Base-by-base conservation (phyloP, 257 asterid species). In the Rhazya stricta region DNA sequence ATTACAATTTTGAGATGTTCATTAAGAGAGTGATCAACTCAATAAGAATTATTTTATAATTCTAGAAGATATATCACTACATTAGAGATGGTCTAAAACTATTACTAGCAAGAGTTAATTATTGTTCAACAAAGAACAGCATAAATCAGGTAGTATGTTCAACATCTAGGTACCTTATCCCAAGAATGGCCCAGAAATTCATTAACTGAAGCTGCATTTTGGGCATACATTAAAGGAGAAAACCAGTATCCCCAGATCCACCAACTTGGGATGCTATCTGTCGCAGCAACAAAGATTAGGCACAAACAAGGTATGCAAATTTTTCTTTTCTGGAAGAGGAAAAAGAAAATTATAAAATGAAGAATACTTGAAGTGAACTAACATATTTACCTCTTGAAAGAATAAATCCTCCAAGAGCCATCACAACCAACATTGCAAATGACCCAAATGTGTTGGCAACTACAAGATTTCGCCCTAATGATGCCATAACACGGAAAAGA, bases 211-310 rank as follows among this genome's bases (percentile, higher is more conserved):
- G 86, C 96, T 76, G 98, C 97, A 69, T 94, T 84, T 81, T 94
- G 98, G 76, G 97, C 96, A 82, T 94, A 91, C 91, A 86, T 86
- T 69, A 94, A 82, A 27, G 97, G 98, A 82, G 98, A 94, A 85
- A 91, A 68, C 98, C 98, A 94, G 76, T 75, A 87, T 67, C 97
- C 98, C 98, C 97, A 94, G n/a, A 94, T 91, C 98, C 98, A 94
- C 98, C 98, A 94, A 32, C 80, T 80, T 68, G 97, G 96, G 63
- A 94, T 90, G 83, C 96, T 87, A 87, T 90, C 98, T 94, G 93
- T 72, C 43, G 62, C 30, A 63, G 9, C 50, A 29, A 60, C 53
- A 76, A 77, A 74, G 74, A 27, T 60, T 48, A 71, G 71, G 30
- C 76, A 83, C 60, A 51, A 34, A 16, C 41, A 30, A 21, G 45